Percentiles rank a stretch among this genome's conserved stretches.
Conservation (phyloP, 2,329 filamentous ascomycete species). For the Stemphylium vesicarium region DNA sequence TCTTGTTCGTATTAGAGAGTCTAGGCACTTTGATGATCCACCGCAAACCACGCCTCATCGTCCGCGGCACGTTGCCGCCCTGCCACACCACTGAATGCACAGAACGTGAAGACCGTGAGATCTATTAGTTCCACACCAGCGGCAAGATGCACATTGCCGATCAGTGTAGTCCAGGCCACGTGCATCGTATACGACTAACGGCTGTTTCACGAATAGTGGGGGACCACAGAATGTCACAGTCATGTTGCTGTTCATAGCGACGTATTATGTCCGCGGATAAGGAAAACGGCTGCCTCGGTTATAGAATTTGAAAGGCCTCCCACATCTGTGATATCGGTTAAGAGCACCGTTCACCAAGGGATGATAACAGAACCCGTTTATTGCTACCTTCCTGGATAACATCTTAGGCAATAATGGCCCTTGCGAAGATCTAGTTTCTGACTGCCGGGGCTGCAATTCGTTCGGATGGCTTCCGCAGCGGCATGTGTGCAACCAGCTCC, state of each 20-base stretch:
- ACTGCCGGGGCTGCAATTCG: not conserved
- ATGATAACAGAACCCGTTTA: not conserved
- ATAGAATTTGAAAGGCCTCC: too few relatives aligned
- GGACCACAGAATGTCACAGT: not conserved
- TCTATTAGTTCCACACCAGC: not conserved
- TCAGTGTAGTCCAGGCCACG: conserved; percentile 6
- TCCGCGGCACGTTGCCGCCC: conserved; percentile 2
- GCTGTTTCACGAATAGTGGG: conserved; percentile 8
- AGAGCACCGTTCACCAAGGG: too few relatives aligned
- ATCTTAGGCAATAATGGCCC: not conserved
- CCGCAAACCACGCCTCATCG: not conserved
- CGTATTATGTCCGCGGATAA: not conserved
- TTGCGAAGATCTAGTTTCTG: conserved; percentile 11
- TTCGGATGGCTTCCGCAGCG: not conserved
- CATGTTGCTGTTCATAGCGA: conserved; percentile 2
- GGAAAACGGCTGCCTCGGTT: too few relatives aligned
- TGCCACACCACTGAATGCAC: not conserved
- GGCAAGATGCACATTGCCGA: not conserved
- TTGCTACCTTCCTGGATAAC: not conserved
- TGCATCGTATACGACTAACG: not conserved
- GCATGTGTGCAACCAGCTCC: not conserved
- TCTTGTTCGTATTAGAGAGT: too few relatives aligned
- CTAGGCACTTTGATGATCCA: not conserved
- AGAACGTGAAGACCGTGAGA: too few relatives aligned
- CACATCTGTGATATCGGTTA: not conserved